Conservation (phyloP, 2,329 filamentous ascomycete genomes). For the Cryphonectria nitschkei region DNA sequence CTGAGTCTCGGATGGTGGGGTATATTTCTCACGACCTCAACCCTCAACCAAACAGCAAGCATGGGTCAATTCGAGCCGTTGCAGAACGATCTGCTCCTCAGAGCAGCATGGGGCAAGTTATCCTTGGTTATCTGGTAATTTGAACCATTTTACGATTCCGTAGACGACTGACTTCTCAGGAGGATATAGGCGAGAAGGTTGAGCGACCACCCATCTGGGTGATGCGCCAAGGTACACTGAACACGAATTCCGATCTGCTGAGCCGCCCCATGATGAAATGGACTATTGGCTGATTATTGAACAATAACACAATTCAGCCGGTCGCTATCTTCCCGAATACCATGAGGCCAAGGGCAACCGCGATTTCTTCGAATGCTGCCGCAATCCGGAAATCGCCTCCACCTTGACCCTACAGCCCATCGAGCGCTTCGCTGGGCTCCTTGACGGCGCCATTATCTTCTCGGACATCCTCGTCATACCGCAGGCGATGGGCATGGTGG, state of each 20-base stretch:
- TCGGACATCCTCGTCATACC: conserved; percentile 97
- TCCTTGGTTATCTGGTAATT: neutral
- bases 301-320: conserved; percentile 59
- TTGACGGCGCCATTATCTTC: conserved; percentile 98
- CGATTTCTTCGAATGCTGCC: conserved; percentile 98
- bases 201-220: conserved; percentile 97
- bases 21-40: conserved; percentile 4
- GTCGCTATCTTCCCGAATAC: conserved; percentile 96
- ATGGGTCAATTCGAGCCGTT: conserved; percentile 69
- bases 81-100: conserved; percentile 89
- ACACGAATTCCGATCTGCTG: conserved; percentile 23
- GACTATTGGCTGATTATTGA: conserved; percentile 25
- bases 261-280: conserved; percentile 25
- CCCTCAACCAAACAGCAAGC: conserved; percentile 11
- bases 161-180: conserved; percentile 12
- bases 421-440: conserved; percentile 84
- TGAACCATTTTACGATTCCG: neutral
- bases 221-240: conserved; percentile 86
- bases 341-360: conserved; percentile 88
- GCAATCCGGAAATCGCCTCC: conserved; percentile 87
- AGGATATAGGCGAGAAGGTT: conserved; percentile 74
- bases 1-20: neutral
- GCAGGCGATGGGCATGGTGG: conserved; percentile 97
- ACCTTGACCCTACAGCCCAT: conserved; percentile 93
- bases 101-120: conserved; percentile 80